Conservation (phyloP, 768 basidiomycete genomes). For the Dioszegia aurantiaca region DNA sequence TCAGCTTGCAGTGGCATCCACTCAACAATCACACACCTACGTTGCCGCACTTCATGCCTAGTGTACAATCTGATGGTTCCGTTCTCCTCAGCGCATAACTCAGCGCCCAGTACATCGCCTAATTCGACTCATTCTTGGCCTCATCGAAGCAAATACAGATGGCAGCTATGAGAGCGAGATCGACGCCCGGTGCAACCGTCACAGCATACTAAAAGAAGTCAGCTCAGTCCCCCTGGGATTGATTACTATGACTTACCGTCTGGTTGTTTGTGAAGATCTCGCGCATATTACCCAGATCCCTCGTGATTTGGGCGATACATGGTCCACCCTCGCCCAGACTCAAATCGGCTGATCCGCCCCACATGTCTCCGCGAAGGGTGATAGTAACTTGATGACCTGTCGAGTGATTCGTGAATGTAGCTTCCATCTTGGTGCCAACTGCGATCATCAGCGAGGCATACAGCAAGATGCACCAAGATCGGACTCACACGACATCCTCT, state of each 20-base stretch:
- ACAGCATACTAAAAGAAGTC: slow-evolving; percentile 38
- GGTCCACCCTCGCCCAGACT: slow-evolving; percentile 25
- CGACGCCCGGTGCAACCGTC: slow-evolving; percentile 49
- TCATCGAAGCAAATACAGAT: slow-evolving; percentile 51
- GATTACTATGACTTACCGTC: slow-evolving; percentile 29
- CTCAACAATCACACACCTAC: no score
- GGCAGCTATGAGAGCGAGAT: slow-evolving; percentile 48
- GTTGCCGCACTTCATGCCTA: no score
- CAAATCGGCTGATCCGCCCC: slow-evolving; percentile 47
- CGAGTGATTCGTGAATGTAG: slow-evolving; percentile 42
- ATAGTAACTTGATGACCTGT: slow-evolving; percentile 36
- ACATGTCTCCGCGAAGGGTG: slow-evolving; percentile 45
- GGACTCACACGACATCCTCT: slow-evolving; percentile 35
- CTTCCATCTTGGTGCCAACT: slow-evolving; percentile 49
- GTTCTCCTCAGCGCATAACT: no score
- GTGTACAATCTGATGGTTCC: no score
- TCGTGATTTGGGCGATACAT: slow-evolving; percentile 47
- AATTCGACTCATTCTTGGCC: slow-evolving; percentile 29
- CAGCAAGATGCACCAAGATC: not conserved
- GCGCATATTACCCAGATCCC: slow-evolving; percentile 41
- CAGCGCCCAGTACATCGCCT: not conserved
- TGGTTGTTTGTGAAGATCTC: slow-evolving; percentile 47
- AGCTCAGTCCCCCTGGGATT: not conserved
- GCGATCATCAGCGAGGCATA: not conserved
- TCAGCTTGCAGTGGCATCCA: no score